Percentiles rank a stretch among this genome's conserved stretches.
Evolutionary conservation across 192 early-diverging fungal species (phyloP).

Genomic region (Blastocladiella britannica): DNA sequence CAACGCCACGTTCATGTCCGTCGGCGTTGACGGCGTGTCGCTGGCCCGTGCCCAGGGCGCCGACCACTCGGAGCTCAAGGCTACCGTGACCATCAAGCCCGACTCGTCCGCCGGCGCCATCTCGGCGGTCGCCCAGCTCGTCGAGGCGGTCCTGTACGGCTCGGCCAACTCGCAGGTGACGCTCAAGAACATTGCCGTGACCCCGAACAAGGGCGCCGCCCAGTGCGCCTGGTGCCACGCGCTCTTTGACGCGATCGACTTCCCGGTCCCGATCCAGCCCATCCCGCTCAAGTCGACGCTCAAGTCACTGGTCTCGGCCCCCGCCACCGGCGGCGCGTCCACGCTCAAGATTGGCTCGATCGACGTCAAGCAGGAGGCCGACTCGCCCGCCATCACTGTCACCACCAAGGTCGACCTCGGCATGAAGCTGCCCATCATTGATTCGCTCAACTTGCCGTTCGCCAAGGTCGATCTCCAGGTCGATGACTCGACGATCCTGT

Average conservation of each 20-base stretch:
- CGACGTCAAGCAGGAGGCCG: conserved; percentile 1
- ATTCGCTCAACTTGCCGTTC: background rate
- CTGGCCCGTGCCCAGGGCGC: background rate
- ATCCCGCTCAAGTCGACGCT: background rate
- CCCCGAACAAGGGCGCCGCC: background rate
- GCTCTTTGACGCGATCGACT: background rate
- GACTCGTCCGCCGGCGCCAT: background rate
- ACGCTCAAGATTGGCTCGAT: background rate
- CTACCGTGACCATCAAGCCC: background rate
- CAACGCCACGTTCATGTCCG: background rate
- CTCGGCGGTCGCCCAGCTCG: background rate
- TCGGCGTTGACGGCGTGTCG: background rate
- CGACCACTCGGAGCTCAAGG: background rate
- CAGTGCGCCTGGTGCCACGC: background rate
- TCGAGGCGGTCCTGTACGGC: background rate
- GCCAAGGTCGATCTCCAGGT: background rate
- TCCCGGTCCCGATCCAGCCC: background rate
- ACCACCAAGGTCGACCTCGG: background rate
- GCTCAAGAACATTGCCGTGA: background rate
- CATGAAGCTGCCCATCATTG: background rate
- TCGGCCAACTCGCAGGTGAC: background rate
- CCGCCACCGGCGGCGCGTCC: background rate
- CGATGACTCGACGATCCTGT: background rate
- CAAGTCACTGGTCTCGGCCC: background rate
- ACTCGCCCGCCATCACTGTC: background rate